These are phyloP conservation scores for Cymbidium sinense DNA, from an alignment of 106 monocot genomes.

Conservation along the genomic window DNA sequence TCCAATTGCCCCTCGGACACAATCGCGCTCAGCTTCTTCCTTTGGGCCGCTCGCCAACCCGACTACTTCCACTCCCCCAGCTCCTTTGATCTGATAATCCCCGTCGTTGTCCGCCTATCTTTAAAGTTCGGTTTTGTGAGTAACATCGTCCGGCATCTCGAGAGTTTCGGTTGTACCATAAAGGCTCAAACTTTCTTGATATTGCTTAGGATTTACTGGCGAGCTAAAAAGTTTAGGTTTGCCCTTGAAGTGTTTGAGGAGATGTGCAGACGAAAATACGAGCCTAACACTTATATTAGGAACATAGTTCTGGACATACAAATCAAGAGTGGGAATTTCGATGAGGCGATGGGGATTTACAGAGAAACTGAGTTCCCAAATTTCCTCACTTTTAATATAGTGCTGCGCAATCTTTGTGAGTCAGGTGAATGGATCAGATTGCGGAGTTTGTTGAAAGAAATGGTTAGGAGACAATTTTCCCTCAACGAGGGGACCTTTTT, in stretches of 20 bases:
- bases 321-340: conserved; percentile 31
- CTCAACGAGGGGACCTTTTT: conserved; percentile 26
- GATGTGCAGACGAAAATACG: conserved; percentile 29
- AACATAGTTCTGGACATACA: conserved; percentile 53
- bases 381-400: conserved; percentile 44
- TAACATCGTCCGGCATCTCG: conserved; percentile 22
- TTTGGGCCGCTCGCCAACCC: conserved; percentile 52
- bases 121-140: conserved; percentile 22
- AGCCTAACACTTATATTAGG: conserved; percentile 38
- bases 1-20: conserved; percentile 43
- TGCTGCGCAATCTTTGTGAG: conserved; percentile 33
- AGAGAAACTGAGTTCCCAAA: conserved; percentile 19
- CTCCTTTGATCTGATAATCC: conserved; percentile 35
- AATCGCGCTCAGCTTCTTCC: conserved; percentile 52
- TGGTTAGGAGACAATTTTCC: conserved; percentile 25
- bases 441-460: conserved; percentile 23
- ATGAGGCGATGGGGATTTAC: conserved; percentile 23
- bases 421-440: conserved; percentile 30
- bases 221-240: conserved; percentile 22
- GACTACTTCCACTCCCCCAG: conserved; percentile 36
- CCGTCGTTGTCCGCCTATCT: conserved; percentile 35
- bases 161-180: conserved; percentile 28
- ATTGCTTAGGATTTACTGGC: conserved; percentile 48
- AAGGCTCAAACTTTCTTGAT: conserved; percentile 48
- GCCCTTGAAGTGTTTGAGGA: conserved; percentile 45